Evolutionary conservation across 2,329 filamentous ascomycete species (phyloP), one percentile per base, ranked within the genome.

Genomic region (Emericellopsis atlantica): DNA sequence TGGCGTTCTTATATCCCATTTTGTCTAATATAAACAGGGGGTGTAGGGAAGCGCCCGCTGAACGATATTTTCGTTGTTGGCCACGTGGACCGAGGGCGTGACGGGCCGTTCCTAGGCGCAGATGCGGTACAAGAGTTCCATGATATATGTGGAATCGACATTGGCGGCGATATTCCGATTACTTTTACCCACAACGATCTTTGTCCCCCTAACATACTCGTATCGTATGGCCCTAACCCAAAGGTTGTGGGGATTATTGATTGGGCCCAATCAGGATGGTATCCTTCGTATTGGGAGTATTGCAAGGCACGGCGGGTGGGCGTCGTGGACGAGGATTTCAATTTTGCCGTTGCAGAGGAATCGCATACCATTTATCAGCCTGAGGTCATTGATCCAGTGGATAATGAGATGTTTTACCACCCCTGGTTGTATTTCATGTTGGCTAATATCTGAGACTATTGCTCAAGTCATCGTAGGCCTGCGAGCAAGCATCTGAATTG

Each of bases 11-110:
- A 6, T 14, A 18, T n/a, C 14, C 6, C 14, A 32, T 29, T 18
- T 15, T 22, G 49, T 54, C 32, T 45, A 26, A 26, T 6, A 10
- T 6, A 6, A 26, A 48, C 41, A 61, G 58, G 57, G 33, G 51
- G 54, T 37, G 18, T 57, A 9, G 46, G 43, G 32, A 51, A 53
- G 12, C 45, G 49, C 37, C 51, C 52, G 6, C 49, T 61, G 2
- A 56, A 57, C 16, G 57, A 62, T 4, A 54, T 55, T 26, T 51
- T 58, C 43, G 40, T 61, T n/a, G n/a, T n/a, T n/a, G n/a, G n/a
- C 36, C 4, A 14, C 24, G 1, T 26, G 36, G 48, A 45, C 22
- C 46, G 43, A 32, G 45, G 48, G 18, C 43, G 54, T 9, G 33
- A 36, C 23, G 54, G 55, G 2, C 59, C 55, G 43, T 61, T 57